A percentile compares a stretch with the other conserved stretches of the same genome.
These are phyloP conservation scores for Inga leiocalycina DNA, from an alignment of 306 rosid species.

Conservation along the genomic window DNA sequence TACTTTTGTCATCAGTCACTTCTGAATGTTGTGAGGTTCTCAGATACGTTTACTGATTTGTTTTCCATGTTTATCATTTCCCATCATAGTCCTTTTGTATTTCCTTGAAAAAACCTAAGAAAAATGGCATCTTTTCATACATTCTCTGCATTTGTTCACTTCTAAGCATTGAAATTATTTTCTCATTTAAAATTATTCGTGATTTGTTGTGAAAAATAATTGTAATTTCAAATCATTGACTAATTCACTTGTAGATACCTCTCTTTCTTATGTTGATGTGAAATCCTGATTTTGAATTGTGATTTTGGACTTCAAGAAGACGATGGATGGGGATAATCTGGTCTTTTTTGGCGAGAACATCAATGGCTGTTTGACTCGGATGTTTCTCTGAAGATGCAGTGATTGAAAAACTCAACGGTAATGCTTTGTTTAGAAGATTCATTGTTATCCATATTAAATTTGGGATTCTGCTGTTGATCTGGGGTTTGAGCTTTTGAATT, in stretches of 20 bases:
- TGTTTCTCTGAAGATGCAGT: not conserved
- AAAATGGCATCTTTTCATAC: not conserved
- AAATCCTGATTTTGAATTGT: not conserved
- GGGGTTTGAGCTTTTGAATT: not conserved
- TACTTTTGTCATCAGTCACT: not conserved
- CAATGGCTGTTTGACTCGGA: not conserved
- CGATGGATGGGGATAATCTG: not conserved
- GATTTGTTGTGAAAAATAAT: not conserved
- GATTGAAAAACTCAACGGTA: not conserved
- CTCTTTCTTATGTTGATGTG: not conserved
- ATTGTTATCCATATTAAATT: not conserved
- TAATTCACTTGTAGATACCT: not conserved
- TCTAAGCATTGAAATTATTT: not conserved
- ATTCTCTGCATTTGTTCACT: not conserved
- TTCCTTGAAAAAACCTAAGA: not conserved
- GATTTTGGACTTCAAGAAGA: not conserved
- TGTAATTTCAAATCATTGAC: not conserved
- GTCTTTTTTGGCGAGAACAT: not conserved
- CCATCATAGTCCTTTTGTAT: not conserved
- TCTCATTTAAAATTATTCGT: not conserved
- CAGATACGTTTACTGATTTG: not conserved
- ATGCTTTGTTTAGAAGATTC: not conserved
- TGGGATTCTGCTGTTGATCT: not conserved
- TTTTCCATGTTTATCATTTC: not conserved
- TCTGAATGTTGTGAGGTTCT: constrained; percentile 22